Evolutionary conservation across 495 filamentous ascomycete genomes (phyloP).

Genomic region (Penicillium paradoxum): DNA sequence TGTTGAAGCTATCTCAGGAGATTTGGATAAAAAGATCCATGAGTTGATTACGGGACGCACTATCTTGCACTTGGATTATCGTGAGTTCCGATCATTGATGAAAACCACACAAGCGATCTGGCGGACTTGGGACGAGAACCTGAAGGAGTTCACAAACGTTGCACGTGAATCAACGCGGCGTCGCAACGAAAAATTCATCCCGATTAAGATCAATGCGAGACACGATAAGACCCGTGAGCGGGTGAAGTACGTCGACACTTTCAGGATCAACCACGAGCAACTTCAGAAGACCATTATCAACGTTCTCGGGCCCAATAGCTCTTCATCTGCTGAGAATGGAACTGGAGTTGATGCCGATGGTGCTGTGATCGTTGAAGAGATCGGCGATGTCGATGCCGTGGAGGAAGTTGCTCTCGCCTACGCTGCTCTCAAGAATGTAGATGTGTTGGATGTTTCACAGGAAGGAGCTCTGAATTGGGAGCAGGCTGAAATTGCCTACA

Average conservation of each 20-base stretch:
- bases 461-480: slow-evolving; percentile 90
- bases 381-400: slow-evolving; percentile 97
- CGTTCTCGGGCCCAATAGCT: slow-evolving; percentile 71
- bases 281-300: slow-evolving; percentile 92
- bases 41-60: slow-evolving; percentile 77
- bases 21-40: slow-evolving; percentile 82
- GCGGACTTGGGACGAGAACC: slow-evolving; percentile 86
- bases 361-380: slow-evolving; percentile 76
- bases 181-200: slow-evolving; percentile 93
- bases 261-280: slow-evolving; percentile 95
- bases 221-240: slow-evolving; percentile 84
- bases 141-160: slow-evolving; percentile 96
- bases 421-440: slow-evolving; percentile 85
- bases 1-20: slow-evolving; percentile 96
- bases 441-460: slow-evolving; percentile 84
- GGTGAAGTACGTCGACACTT: slow-evolving; percentile 86
- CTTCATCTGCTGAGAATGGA: slow-evolving; percentile 41
- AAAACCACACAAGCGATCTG: slow-evolving; percentile 78
- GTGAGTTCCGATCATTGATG: slow-evolving; percentile 83
- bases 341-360: slow-evolving; percentile 49
- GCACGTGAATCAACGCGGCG: slow-evolving; percentile 88
- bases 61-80: slow-evolving; percentile 86
- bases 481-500: slow-evolving; percentile 88
- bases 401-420: slow-evolving; percentile 94
- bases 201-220: slow-evolving; percentile 84